Conservation (phyloP, 139 green algal genomes). For the Coelastrella sp. region DNA sequence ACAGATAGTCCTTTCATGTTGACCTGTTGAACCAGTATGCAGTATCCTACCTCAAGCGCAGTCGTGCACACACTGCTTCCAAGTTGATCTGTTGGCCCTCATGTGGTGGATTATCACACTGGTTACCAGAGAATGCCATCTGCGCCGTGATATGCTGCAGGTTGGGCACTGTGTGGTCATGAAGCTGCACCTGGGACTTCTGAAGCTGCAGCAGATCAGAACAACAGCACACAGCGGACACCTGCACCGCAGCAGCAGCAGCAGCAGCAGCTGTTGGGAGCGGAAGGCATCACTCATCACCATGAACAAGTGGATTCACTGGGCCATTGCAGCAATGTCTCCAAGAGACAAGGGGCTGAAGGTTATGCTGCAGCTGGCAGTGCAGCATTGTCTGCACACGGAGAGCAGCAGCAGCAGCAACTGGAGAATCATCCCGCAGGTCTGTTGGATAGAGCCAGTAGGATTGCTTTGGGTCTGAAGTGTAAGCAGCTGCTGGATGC, state of each 20-base stretch:
- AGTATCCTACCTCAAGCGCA: no score
- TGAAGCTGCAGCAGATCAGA: not conserved
- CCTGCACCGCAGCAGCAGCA: not conserved
- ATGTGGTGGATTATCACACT: not conserved
- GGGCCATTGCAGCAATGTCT: no score
- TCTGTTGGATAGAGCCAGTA: not conserved
- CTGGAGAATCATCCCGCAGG: not conserved
- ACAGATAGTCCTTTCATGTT: no score
- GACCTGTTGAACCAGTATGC: no score
- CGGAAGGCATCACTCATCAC: not conserved
- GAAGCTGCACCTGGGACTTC: not conserved
- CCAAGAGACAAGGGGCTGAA: no score
- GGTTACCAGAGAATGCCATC: not conserved
- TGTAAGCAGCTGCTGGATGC: slow-evolving; percentile 45
- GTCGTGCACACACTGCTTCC: not conserved
- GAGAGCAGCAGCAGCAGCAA: not conserved
- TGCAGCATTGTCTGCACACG: no score
- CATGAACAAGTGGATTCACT: no score
- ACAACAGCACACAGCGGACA: no score
- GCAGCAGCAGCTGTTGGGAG: not conserved
- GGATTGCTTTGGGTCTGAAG: slow-evolving; percentile 31
- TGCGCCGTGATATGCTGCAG: not conserved
- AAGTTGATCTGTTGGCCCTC: not conserved
- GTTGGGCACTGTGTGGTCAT: slow-evolving; percentile 36
- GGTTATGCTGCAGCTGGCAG: no score